Conservation (phyloP, 1,139 yeast species). For the Saccharomyces hybrid region DNA sequence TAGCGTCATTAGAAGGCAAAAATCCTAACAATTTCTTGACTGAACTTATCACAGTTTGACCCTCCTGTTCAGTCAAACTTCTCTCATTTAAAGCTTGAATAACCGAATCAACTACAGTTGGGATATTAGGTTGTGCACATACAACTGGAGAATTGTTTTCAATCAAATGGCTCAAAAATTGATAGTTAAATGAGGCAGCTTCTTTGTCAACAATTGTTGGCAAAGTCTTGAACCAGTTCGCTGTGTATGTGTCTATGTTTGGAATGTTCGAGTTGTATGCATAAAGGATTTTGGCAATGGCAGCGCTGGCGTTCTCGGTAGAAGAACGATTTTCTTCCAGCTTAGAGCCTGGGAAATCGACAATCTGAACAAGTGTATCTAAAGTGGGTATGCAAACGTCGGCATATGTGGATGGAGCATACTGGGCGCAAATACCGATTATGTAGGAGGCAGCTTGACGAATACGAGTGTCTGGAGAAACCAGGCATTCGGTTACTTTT, state of each 20-base stretch:
- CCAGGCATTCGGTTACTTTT: conserved; percentile 57
- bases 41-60: conserved; percentile 55
- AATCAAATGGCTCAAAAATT: conserved; percentile 67
- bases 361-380: conserved; percentile 67
- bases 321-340: conserved; percentile 79
- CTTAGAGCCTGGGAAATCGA: conserved; percentile 76
- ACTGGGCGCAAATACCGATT: conserved; percentile 80
- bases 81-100: conserved; percentile 69
- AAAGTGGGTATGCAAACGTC: conserved; percentile 62
- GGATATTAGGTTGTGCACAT: conserved; percentile 40
- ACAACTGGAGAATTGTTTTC: conserved; percentile 62
- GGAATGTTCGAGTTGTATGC: conserved; percentile 51
- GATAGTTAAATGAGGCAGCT: conserved; percentile 83
- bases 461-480: conserved; percentile 61
- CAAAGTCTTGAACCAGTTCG: conserved; percentile 72
- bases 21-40: conserved; percentile 43
- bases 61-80: conserved; percentile 62
- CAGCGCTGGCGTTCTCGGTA: conserved; percentile 76
- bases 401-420: conserved; percentile 58
- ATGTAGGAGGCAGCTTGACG: conserved; percentile 86
- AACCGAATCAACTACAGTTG: conserved; percentile 65
- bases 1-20: conserved; percentile 55
- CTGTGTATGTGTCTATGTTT: conserved; percentile 53
- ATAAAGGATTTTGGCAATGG: conserved; percentile 75
- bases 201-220: conserved; percentile 82